Conservation (phyloP, 1,284 basidiomycete genomes). For the Afroboletus lepidellus region DNA sequence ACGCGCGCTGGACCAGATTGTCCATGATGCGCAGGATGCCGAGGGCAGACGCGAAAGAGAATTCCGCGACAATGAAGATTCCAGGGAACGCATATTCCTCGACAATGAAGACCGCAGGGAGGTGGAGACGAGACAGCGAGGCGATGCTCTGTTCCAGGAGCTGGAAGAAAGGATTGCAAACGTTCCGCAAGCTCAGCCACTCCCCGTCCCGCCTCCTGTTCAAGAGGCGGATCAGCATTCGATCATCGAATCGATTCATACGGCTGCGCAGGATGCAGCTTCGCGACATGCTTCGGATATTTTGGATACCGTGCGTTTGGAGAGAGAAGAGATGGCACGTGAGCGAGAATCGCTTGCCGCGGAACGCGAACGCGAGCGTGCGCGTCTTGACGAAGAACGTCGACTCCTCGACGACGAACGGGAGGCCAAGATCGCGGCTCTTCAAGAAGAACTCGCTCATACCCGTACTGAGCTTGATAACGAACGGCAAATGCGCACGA, state of each 20-base stretch:
- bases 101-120: conserved; percentile 58
- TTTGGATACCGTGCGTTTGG: conserved; percentile 52
- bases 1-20: conserved; percentile 44
- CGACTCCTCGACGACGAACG: conserved; percentile 47
- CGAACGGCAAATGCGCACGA: conserved; percentile 54
- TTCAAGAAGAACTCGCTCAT: conserved; percentile 62
- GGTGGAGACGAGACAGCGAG: conserved; percentile 48
- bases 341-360: conserved; percentile 52
- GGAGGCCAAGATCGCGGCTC: conserved; percentile 50
- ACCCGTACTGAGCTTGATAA: conserved; percentile 52
- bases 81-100: conserved; percentile 57
- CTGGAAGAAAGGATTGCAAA: conserved; percentile 42
- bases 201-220: conserved; percentile 23
- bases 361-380: conserved; percentile 50
- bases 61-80: conserved; percentile 63
- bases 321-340: conserved; percentile 56
- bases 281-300: conserved; percentile 56
- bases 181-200: conserved; percentile 22
- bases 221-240: conserved; percentile 22
- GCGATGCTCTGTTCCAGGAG: conserved; percentile 49
- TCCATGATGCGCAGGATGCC: conserved; percentile 49
- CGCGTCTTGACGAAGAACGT: conserved; percentile 48
- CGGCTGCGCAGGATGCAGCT: conserved; percentile 46
- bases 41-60: conserved; percentile 61
- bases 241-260: conserved; percentile 39